Percentiles rank a stretch among this genome's conserved stretches.
Evolutionary conservation across 345 rosid genomes (phyloP).

Genomic region (Brassica cretica): DNA sequence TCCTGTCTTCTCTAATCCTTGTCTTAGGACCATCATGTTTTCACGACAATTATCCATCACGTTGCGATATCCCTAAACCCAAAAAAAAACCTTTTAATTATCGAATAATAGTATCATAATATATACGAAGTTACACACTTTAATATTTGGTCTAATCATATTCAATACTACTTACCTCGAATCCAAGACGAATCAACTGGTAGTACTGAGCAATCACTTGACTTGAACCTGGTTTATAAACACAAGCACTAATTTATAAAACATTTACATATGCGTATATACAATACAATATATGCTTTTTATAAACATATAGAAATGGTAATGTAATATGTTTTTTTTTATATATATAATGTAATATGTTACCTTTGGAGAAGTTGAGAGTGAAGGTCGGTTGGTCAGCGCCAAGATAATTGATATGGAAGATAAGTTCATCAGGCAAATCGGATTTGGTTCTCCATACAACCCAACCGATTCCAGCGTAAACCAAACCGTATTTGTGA

Average conservation of each 20-base stretch:
- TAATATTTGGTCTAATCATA: not conserved
- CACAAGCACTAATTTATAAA: not conserved
- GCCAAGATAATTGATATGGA: constrained; percentile 62
- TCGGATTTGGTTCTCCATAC: constrained; percentile 63
- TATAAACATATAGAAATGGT: not conserved
- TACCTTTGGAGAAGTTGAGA: constrained; percentile 66
- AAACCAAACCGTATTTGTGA: constrained; percentile 61
- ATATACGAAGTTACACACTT: not conserved
- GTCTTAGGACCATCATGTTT: constrained; percentile 58
- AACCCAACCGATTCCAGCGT: constrained; percentile 64
- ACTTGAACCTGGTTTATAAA: constrained; percentile 43
- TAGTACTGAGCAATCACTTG: constrained; percentile 47
- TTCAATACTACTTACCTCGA: constrained; percentile 22
- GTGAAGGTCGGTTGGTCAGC: constrained; percentile 66
- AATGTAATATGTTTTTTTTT: not conserved
- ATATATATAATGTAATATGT: not conserved
- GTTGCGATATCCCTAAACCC: constrained; percentile 37
- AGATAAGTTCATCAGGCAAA: constrained; percentile 64
- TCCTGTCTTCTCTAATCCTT: constrained; percentile 66
- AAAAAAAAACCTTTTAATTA: not conserved
- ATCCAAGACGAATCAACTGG: constrained; percentile 62
- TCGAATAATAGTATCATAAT: not conserved
- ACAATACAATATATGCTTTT: not conserved
- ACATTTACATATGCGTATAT: not conserved
- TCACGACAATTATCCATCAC: constrained; percentile 70